Evolutionary conservation across 2,329 filamentous ascomycete genomes (phyloP), one percentile per base, ranked within the genome.

Genomic region (Grosmannia serpens): DNA sequence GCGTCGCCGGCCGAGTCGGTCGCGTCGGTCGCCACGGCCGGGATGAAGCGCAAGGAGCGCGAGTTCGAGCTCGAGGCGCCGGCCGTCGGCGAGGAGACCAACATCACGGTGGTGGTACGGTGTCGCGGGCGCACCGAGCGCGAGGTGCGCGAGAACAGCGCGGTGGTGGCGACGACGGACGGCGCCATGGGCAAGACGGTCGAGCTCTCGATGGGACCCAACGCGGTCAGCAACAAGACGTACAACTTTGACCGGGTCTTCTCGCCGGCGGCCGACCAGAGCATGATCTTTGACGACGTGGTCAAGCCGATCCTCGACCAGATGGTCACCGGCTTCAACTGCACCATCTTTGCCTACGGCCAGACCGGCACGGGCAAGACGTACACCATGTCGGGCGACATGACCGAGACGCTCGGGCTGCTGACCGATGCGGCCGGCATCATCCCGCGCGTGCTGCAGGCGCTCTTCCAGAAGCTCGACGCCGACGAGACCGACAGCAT

Each of bases 331-430:
- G 94, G 94, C 56, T 97, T 89, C 75, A 99, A 99, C 71, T 99
- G 94, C 74, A 99, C 94, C 6, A 96, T 99, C 61, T 99, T 99
- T 67, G 94, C 94, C 38, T 99, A 99, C 70, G 94, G 94, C 29
- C 94, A 99, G 71, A 99, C 94, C 0, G 94, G 94, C 51, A 99
- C 94, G 0, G 94, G 94, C 66, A 99, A 99, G 72, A 99, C 94
- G 17, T 99, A 99, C 72, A 99, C 94, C 27, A 99, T 99, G 94
- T 96, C 92, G 0, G 94, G 94, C 58, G 92, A 99, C 71, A 96
- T 99, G 84, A 89, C 82, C 17, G 89, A 96, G 65, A 89, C 84
- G 0, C 73, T 91, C 44, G 90, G 92, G 1, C 84, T 96, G 60
- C 78, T 95, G 17, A 92, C 92, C 1, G 94, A 97, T 68, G 87